Evolutionary conservation across 345 rosid genomes (phyloP), one percentile per base, ranked within the genome.

Genomic region (Heritiera littoralis): DNA sequence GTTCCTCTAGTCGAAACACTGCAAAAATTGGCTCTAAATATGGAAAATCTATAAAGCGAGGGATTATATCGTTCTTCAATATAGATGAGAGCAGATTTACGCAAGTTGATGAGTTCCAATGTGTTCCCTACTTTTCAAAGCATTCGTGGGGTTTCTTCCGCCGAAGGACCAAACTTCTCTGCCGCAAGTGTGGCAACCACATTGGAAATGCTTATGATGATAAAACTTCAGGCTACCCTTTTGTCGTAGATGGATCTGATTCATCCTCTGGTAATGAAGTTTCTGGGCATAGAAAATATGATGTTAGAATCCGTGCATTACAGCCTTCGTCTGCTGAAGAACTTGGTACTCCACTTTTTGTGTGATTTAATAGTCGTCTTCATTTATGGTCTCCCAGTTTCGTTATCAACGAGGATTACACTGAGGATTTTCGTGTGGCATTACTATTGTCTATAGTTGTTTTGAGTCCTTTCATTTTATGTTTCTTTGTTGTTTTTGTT

Each of bases 41-140:
- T 58, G 94, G 97, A 49, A 96, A 96, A 84, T 96, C 97, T 12
- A 96, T 94, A 84, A 96, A 90, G 88, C 89, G 89, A 67, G 99
- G 98, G 77, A 89, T 90, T 83, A 91, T 96, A 80, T 92, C 99
- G 4, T 96, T 96, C 88, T 84, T 88, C 81, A 77, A 84, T 73
- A 81, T 92, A 0, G 99, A 96, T 32, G 97, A 94, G 80, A 89
- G 92, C 78, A 91, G 97, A 83, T 96, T 96, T 86, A 92, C 89
- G 7, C 93, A 88, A 65, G 95, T 91, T 5, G 97, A 92, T 65
- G 94, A 96, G 84, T 83, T 94, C 82, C 94, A 86, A 51, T 96
- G 99, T 90, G 77, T 89, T 74, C 98, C 97, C n/a, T 80, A 81
- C 81, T 88, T 95, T 64, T 91, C 92, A 0, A 92, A 81, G 85